Percentiles rank a stretch among this genome's conserved stretches.
These are phyloP conservation scores for Solanum sejunctum DNA, from an alignment of 257 asterid genomes.

Conservation along the genomic window DNA sequence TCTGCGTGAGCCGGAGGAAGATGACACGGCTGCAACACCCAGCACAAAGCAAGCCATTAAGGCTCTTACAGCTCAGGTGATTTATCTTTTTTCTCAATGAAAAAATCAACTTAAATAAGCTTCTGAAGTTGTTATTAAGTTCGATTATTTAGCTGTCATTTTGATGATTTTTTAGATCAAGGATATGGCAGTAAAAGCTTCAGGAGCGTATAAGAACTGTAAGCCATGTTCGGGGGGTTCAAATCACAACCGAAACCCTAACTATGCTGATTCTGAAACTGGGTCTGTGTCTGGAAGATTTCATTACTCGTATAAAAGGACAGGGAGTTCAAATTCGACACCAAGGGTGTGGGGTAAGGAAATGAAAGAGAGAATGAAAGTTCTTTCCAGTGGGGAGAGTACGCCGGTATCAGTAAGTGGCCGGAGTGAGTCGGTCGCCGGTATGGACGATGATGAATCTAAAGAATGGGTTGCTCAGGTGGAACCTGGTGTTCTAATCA, in stretches of 20 bases:
- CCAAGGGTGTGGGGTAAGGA: slow-evolving; percentile 55
- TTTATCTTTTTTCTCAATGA: not conserved
- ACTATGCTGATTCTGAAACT: slow-evolving; percentile 42
- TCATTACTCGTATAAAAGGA: slow-evolving; percentile 53
- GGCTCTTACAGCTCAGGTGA: slow-evolving; percentile 66
- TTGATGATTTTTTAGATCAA: slow-evolving; percentile 41
- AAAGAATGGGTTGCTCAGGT: slow-evolving; percentile 99
- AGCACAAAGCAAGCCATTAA: slow-evolving; percentile 60
- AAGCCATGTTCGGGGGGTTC: slow-evolving; percentile 80
- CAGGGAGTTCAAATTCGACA: slow-evolving; percentile 47
- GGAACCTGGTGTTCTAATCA: slow-evolving; percentile 91
- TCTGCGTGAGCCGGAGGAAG: slow-evolving; percentile 47
- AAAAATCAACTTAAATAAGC: not conserved
- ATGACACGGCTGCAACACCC: slow-evolving; percentile 42
- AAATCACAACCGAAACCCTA: slow-evolving; percentile 16
- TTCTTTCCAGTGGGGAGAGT: slow-evolving; percentile 67
- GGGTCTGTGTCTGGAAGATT: slow-evolving; percentile 57
- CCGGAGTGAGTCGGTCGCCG: slow-evolving; percentile 56
- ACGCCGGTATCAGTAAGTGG: slow-evolving; percentile 89
- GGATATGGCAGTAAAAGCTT: slow-evolving; percentile 93
- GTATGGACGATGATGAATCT: slow-evolving; percentile 74
- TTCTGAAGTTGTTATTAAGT: not conserved
- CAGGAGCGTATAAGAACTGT: slow-evolving; percentile 85
- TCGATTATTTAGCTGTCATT: not conserved
- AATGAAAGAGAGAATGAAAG: slow-evolving; percentile 55